phyloP scores from a whole-genome alignment of 2,329 filamentous ascomycete genomes.

The Fusarium sterilihyphosum region DNA sequence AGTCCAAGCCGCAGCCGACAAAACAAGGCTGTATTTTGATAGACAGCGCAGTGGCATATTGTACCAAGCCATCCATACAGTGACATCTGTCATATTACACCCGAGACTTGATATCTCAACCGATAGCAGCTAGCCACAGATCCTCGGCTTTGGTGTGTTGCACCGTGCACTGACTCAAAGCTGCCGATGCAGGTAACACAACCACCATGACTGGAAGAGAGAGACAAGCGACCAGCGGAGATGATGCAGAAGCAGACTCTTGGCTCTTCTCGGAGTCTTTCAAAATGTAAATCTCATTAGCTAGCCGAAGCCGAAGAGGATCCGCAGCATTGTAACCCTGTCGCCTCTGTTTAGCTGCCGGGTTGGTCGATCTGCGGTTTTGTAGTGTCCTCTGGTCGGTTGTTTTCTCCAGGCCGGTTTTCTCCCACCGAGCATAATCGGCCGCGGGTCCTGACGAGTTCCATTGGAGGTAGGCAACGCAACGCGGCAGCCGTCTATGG shows the following conservation, averaged over 20 bases:
- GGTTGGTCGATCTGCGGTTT: slow-evolving; percentile 43
- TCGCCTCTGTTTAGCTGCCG: slow-evolving; percentile 35
- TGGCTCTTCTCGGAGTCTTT: slow-evolving; percentile 28
- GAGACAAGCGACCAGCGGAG: slow-evolving; percentile 38
- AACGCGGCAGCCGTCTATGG: slow-evolving; percentile 38
- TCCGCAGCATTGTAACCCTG: slow-evolving; percentile 40
- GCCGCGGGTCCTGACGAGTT: slow-evolving; percentile 28
- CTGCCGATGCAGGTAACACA: slow-evolving; percentile 38
- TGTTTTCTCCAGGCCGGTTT: slow-evolving; percentile 26
- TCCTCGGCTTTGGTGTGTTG: slow-evolving; percentile 37
- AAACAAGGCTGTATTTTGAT: slow-evolving; percentile 30
- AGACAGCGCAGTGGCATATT: slow-evolving; percentile 11
- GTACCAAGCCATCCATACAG: slow-evolving; percentile 16
- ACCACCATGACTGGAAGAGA: slow-evolving; percentile 29
- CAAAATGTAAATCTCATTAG: slow-evolving; percentile 35
- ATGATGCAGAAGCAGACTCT: slow-evolving; percentile 32
- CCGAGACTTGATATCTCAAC: slow-evolving; percentile 14
- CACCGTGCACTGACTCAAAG: slow-evolving; percentile 39
- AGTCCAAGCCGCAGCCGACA: not conserved
- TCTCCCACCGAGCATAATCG: slow-evolving; percentile 33
- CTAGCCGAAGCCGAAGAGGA: slow-evolving; percentile 30
- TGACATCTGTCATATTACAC: slow-evolving; percentile 30
- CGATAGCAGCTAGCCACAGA: slow-evolving; percentile 28
- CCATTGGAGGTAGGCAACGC: slow-evolving; percentile 30
- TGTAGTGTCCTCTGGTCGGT: slow-evolving; percentile 29